Base-by-base conservation (phyloP, 768 basidiomycete genomes). In the Zangia roseola region DNA sequence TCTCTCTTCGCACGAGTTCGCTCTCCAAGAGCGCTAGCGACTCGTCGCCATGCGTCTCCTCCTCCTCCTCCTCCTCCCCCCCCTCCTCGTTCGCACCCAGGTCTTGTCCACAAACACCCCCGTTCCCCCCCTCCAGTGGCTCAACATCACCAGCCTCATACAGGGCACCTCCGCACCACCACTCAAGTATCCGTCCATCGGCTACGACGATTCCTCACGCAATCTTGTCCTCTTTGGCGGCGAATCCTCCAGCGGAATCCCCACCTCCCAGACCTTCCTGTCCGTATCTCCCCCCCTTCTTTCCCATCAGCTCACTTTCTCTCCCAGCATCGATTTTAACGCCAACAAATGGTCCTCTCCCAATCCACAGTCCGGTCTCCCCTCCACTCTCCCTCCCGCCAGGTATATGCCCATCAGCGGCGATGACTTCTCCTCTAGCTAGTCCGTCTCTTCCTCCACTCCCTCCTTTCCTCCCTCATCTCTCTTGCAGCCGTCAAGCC, bases 341-440 rank as follows among this genome's bases (percentile, higher is more conserved):
- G 71, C 75, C 28, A 69, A 86, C 37, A 68, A 69, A 8, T 92
- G 90, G 90, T 72, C 74, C 10, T 64, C 58, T 10, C 86, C 86
- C 6, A 57, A 60, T 3, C 78, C 84, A 20, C 80, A 83, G 19
- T 9, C 67, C 12, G 74, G 69, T 64, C 76, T 84, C 7, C 67
- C 67, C n/a, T 52, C 62, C 20, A 59, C 60, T 0, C 65, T 65
- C 7, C 89, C 89, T 8, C 72, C 85, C 13, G 75, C 85, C 24
- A 76, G 87, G 62, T 84, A 80, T 66, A 77, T 78, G 34, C 81
- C 84, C 24, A 59, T 89, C 34, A 71, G 78, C 36, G 90, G 86
- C 6, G 69, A 72, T 19, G 90, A 91, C 70, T 79, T 78, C 54
- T 89, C 88, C 38, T 86, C 88, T 10, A 91, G 84, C 85, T 87